These are phyloP conservation scores for Draba incana DNA, from an alignment of 345 rosid genomes.

Conservation along the genomic window DNA sequence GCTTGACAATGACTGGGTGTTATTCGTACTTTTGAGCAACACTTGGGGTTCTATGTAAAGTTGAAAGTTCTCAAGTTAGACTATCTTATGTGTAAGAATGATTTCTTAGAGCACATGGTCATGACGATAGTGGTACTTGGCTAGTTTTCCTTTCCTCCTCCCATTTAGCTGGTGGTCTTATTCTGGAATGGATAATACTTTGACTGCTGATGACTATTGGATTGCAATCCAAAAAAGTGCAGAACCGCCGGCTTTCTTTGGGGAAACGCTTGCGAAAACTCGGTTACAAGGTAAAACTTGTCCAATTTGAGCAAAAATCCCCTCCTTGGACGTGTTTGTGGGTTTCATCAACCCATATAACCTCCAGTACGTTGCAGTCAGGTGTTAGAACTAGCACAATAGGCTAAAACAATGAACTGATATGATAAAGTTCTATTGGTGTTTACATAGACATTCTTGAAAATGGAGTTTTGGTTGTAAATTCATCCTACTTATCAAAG, in stretches of 20 bases:
- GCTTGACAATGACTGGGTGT: slow-evolving; percentile 1
- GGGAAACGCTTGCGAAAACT: slow-evolving; percentile 45
- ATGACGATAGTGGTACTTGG: slow-evolving; percentile 23
- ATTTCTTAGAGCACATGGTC: slow-evolving; percentile 16
- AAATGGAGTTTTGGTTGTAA: slow-evolving; percentile 21
- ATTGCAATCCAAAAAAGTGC: slow-evolving; percentile 35
- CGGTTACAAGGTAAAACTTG: slow-evolving; percentile 47
- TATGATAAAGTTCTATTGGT: slow-evolving; percentile 13
- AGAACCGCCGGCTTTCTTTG: slow-evolving; percentile 44
- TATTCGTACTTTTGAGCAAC: neutral
- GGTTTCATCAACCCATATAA: slow-evolving; percentile 41
- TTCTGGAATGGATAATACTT: slow-evolving; percentile 19
- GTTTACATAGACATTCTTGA: slow-evolving; percentile 11
- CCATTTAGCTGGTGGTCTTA: slow-evolving; percentile 15
- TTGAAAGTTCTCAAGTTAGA: neutral
- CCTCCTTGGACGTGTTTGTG: slow-evolving; percentile 32
- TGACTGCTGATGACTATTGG: slow-evolving; percentile 32
- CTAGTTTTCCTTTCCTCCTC: slow-evolving; percentile 16
- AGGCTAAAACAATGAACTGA: slow-evolving; percentile 21
- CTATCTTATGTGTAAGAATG: slow-evolving; percentile 10
- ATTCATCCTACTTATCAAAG: slow-evolving; percentile 8
- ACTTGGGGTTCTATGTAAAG: no score
- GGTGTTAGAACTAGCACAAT: slow-evolving; percentile 8
- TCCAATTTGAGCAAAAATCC: slow-evolving; percentile 26
- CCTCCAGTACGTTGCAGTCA: slow-evolving; percentile 26